Percentiles rank a stretch among this genome's conserved stretches.
Evolutionary conservation across 306 rosid genomes (phyloP).

Genomic region (Citrullus mucosospermus): DNA sequence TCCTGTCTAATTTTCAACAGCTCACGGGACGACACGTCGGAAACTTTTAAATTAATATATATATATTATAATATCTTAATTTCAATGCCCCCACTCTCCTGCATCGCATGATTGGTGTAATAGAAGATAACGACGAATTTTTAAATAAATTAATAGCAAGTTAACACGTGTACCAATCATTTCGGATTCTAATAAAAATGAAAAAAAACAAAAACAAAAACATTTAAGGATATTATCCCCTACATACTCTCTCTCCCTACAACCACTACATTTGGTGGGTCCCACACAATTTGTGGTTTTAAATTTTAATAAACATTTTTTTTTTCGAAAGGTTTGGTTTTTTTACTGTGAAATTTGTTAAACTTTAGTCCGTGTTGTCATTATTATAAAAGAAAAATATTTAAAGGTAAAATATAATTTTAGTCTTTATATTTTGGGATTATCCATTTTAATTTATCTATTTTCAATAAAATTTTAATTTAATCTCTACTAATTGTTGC

Average conservation of each 20-base stretch:
- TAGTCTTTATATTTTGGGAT: too few species aligned
- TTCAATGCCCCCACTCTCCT: not conserved
- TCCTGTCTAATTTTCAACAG: not conserved
- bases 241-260: not conserved
- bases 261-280: not conserved
- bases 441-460: too few species aligned
- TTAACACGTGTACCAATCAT: slow-evolving; percentile 34
- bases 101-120: not conserved
- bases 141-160: not conserved
- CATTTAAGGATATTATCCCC: not conserved
- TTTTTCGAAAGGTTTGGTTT: too few species aligned
- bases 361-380: too few species aligned
- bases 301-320: too few species aligned
- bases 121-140: slow-evolving; percentile 21
- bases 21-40: slow-evolving; percentile 11
- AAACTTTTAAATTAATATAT: not conserved
- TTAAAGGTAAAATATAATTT: too few species aligned
- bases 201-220: not conserved
- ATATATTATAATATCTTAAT: not conserved
- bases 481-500: too few species aligned
- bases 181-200: not conserved
- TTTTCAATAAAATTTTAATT: too few species aligned
- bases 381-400: too few species aligned
- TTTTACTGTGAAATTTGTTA: too few species aligned
- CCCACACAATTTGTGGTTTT: not conserved